Base-by-base conservation (phyloP, 202 grass and related monocot genomes). In the Setaria viridis region DNA sequence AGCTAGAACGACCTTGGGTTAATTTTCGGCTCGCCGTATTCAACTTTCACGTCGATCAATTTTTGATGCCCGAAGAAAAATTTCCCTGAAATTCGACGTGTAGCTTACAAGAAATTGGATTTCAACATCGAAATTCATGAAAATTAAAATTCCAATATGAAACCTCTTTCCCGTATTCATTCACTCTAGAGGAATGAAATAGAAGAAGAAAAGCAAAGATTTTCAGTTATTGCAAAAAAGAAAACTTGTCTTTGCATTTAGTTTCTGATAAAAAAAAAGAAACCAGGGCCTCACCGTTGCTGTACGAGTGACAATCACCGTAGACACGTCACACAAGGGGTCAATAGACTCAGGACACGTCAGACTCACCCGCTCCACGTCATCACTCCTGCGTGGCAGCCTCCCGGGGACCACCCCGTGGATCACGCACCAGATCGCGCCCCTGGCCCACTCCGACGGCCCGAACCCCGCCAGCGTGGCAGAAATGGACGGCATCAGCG, bases 391-490 rank as follows among this genome's bases (percentile, higher is more conserved):
- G n/a, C 84, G 80, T 87, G 64, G 82, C 47, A 47, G 19, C 0
- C 72, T 62, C 33, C 54, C 16, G 9, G 56, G 84, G 51, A 75
- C 62, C 67, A 59, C 20, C 67, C 21, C 57, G 80, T 46, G 50
- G 74, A 88, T 51, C 67, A n/a, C 82, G 67, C 65, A 37, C 30
- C 47, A 21, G 74, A 78, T 19, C 73, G 4, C 53, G 43, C 76
- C 67, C 84, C 34, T 30, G 59, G 48, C 78, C 70, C 62, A 48
- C 50, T 1, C 14, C 10, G 71, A 70, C 72, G 85, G 60, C 33
- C 47, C 2, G 2, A 21, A 55, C 58, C 6, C 3, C 4, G 13
- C 85, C 89, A 84, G 77, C 86, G 87, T 88, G 89, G 78, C 66
- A 20, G 9, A 46, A 46, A 73, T 72, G 49, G 82, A 90, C 85